Evolutionary conservation across 768 basidiomycete species (phyloP).

Genomic region (Fomitopsis serialis): DNA sequence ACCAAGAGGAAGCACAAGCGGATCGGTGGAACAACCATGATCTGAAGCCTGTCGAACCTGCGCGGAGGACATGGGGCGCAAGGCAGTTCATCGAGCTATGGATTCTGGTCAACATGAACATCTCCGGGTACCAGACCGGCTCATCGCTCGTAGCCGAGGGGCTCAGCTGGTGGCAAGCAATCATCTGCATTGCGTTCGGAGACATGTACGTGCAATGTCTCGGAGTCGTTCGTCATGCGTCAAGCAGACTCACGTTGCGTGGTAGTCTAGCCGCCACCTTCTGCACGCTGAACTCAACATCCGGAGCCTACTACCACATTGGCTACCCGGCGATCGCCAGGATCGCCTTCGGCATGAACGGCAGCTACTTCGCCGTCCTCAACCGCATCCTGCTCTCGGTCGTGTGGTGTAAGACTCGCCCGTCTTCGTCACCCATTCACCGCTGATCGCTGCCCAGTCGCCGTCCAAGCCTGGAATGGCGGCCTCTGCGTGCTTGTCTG

Average conservation of each 20-base stretch:
- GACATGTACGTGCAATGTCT: conserved; percentile 8
- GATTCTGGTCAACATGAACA: conserved; percentile 15
- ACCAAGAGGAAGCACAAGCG: conserved; percentile 4
- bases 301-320: conserved; percentile 16
- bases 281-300: conserved; percentile 10
- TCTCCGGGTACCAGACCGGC: conserved; percentile 14
- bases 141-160: conserved; percentile 14
- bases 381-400: conserved; percentile 16
- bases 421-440: background rate
- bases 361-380: conserved; percentile 16
- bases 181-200: conserved; percentile 13
- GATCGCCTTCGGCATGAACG: conserved; percentile 13
- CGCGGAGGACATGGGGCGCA: conserved; percentile 17
- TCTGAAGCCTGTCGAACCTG: conserved; percentile 16
- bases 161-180: conserved; percentile 15
- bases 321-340: conserved; percentile 15
- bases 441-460: background rate
- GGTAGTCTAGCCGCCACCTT: background rate
- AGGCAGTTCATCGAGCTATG: conserved; percentile 17
- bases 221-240: background rate
- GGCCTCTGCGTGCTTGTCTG: conserved; percentile 7
- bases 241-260: background rate
- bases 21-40: conserved; percentile 17
- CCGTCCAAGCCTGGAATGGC: conserved; percentile 2
- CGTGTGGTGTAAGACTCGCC: conserved; percentile 12